Evolutionary conservation across 352 stramenopile genomes (phyloP), one percentile per base, ranked within the genome.

Genomic region (Phytophthora lateralis): DNA sequence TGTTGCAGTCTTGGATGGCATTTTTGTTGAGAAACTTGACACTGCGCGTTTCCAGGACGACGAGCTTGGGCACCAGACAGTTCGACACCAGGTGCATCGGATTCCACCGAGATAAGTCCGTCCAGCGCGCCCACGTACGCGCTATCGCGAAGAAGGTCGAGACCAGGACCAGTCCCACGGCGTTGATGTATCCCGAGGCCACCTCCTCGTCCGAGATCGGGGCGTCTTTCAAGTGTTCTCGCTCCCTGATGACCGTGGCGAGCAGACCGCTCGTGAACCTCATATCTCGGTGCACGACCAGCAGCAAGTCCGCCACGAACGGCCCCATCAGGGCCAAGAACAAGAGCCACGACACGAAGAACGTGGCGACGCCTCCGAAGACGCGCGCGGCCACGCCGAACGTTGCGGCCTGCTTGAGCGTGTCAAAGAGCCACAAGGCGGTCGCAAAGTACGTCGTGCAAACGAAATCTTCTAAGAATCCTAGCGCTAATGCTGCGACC

Each of bases 211-310:
- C 44, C 3, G 54, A 48, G 20, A 74, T 54, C 7, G 60, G 37
- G 2, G 55, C 60, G n/a, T 73, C 69, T 21, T 67, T 75, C 4
- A 71, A 43, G 42, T 80, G 77, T 45, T 71, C 26, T 46, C 58
- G 35, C 68, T 72, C 52, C 71, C 56, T 51, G 56, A 64, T 64
- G n/a, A 64, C 37, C 10, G 47, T 64, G 11, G 56, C 58, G 2
- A 64, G 15, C 5, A 71, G 65, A 15, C 76, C 71, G 18, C 70
- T 71, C 43, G 60, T 71, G 35, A 71, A 71, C 27, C 63, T 38
- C 48, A 72, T 62, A 42, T 68, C 47, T n/a, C 59, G 27, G 8
- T 52, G 60, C 24, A 60, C 57, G 7, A 69, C 60, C 2, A 73
- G 46, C 53, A 73, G 26, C 14, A 73, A 37, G 38, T 73, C 60